phyloP scores from a whole-genome alignment of 1,284 basidiomycete species.

The Inonotus obliquus region DNA sequence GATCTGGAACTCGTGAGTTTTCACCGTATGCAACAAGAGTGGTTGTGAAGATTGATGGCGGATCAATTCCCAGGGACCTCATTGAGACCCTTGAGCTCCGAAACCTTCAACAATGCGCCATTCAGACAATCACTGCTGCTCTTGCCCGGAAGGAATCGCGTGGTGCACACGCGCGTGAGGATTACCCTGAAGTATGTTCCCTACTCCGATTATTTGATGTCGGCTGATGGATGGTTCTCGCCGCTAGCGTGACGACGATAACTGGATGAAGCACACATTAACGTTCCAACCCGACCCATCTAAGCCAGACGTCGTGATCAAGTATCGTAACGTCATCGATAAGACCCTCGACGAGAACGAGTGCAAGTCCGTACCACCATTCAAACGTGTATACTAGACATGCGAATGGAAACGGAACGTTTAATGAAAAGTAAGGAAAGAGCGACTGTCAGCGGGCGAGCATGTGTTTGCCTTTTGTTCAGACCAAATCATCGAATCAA shows the following conservation, averaged over 20 bases:
- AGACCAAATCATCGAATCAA: neutral
- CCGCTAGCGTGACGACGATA: conserved; percentile 74
- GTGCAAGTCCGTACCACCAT: conserved; percentile 87
- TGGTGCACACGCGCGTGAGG: conserved; percentile 97
- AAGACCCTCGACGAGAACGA: conserved; percentile 93
- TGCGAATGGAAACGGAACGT: neutral
- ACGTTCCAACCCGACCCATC: conserved; percentile 75
- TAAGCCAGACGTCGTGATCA: conserved; percentile 81
- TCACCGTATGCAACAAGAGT: neutral
- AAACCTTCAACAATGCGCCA: conserved; percentile 92
- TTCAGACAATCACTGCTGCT: conserved; percentile 94
- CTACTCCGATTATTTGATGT: neutral
- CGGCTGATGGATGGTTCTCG: conserved; percentile 1
- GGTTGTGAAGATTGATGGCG: neutral
- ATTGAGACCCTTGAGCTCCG: conserved; percentile 96
- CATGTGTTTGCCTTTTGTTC: neutral
- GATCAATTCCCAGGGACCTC: conserved; percentile 62
- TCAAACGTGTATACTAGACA: conserved; percentile 78
- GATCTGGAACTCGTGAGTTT: conserved; percentile 95
- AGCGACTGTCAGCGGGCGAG: neutral
- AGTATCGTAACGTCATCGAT: conserved; percentile 84
- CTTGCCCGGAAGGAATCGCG: conserved; percentile 96
- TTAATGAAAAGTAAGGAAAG: neutral
- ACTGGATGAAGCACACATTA: conserved; percentile 95
- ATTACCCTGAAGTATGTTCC: conserved; percentile 76